These are phyloP conservation scores for Penicillium concentricum DNA, from an alignment of 2,329 filamentous ascomycete genomes.

Conservation along the genomic window DNA sequence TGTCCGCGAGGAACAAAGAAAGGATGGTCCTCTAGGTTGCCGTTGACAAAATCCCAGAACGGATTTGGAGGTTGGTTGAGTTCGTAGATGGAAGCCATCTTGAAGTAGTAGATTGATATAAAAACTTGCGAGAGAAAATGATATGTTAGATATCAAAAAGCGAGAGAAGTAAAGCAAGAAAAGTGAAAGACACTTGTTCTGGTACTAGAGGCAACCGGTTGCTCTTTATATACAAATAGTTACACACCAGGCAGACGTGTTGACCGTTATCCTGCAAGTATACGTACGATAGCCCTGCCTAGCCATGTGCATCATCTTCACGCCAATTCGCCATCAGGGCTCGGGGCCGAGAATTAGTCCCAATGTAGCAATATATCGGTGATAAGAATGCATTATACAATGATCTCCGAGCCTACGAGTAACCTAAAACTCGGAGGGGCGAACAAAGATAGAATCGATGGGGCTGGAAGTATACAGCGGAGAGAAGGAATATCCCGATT, in stretches of 20 bases:
- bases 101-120: conserved; percentile 16
- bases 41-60: conserved; percentile 57
- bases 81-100: conserved; percentile 55
- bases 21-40: conserved; percentile 49
- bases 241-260: conserved; percentile 9
- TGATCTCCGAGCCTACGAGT: conserved; percentile 1
- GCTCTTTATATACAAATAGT: conserved; percentile 11
- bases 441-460: neutral
- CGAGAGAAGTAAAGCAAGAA: neutral
- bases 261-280: conserved; percentile 6
- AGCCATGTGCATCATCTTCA: neutral
- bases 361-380: neutral
- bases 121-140: neutral
- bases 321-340: conserved; percentile 4
- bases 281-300: conserved; percentile 20
- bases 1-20: conserved; percentile 41
- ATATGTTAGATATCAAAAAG: neutral
- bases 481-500: neutral
- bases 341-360: conserved; percentile 1
- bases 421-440: conserved; percentile 4
- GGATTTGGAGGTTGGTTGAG: conserved; percentile 52
- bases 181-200: conserved; percentile 5
- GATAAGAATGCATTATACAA: neutral
- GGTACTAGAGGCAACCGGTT: neutral
- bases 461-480: neutral